Evolutionary conservation across 1,284 basidiomycete genomes (phyloP).

Genomic region (Inonotus hispidus): DNA sequence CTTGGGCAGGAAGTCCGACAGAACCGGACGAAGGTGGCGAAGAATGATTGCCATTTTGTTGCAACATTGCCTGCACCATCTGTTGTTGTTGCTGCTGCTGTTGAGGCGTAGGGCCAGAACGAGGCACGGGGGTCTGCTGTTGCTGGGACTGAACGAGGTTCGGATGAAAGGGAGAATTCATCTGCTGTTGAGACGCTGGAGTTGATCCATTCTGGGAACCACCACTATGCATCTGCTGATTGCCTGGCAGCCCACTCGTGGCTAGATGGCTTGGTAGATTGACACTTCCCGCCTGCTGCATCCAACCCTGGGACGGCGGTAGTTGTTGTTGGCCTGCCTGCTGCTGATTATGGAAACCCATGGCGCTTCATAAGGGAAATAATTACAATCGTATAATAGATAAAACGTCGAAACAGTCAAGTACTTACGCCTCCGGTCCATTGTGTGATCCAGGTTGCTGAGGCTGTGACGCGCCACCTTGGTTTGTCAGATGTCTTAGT

Average conservation of each 20-base stretch:
- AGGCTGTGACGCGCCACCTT: not conserved
- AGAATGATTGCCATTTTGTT: not conserved
- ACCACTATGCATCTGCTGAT: not conserved
- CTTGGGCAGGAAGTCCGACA: not conserved
- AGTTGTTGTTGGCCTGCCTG: not conserved
- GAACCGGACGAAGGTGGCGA: slow-evolving; percentile 1
- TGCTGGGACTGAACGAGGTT: slow-evolving; percentile 9
- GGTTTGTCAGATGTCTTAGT: not conserved
- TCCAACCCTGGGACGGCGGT: not conserved
- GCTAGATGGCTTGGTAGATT: not conserved
- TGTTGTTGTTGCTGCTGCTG: slow-evolving; percentile 16
- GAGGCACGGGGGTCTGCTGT: slow-evolving; percentile 3
- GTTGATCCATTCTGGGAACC: not conserved
- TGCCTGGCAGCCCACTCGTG: not conserved
- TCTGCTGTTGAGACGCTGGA: not conserved
- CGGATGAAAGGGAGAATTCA: slow-evolving; percentile 10
- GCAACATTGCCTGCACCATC: slow-evolving; percentile 5
- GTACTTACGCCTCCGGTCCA: not conserved
- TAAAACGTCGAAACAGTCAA: not conserved
- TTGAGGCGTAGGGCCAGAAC: slow-evolving; percentile 12
- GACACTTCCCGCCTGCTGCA: not conserved
- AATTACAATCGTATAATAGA: not conserved
- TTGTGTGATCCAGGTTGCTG: slow-evolving; percentile 1
- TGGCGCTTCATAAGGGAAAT: not conserved
- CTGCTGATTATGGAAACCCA: slow-evolving; percentile 10